Conservation (phyloP, 371 early-diverging fungal genomes). For the Lichtheimia ramosa region DNA sequence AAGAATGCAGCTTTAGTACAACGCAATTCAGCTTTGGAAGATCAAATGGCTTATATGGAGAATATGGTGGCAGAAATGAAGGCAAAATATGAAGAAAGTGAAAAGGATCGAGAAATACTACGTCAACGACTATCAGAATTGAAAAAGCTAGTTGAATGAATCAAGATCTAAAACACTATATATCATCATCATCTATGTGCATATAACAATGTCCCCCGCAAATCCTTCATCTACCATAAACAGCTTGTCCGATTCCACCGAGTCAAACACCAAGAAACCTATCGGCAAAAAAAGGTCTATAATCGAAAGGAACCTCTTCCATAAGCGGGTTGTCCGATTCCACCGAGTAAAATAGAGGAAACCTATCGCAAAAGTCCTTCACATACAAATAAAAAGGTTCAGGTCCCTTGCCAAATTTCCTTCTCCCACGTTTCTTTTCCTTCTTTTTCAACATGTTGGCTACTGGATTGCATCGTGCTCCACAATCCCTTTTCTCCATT, state of each 20-base stretch:
- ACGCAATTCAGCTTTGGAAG: slow-evolving; percentile 75
- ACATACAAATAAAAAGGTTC: slow-evolving; percentile 7
- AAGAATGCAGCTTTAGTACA: slow-evolving; percentile 79
- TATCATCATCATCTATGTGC: no score
- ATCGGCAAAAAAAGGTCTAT: slow-evolving; percentile 15
- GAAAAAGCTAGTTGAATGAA: slow-evolving; percentile 20
- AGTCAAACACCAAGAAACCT: slow-evolving; percentile 40
- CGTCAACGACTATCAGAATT: slow-evolving; percentile 64
- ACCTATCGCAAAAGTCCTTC: slow-evolving; percentile 39
- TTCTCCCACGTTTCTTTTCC: slow-evolving; percentile 6
- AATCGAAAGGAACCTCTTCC: background rate
- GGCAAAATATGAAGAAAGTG: slow-evolving; percentile 73
- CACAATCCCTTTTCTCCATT: slow-evolving; percentile 14
- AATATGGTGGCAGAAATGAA: slow-evolving; percentile 72
- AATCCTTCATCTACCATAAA: slow-evolving; percentile 2
- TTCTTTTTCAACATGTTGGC: slow-evolving; percentile 7
- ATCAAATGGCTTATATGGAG: slow-evolving; percentile 72
- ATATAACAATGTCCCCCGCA: no score
- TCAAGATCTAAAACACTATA: background rate
- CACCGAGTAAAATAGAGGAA: slow-evolving; percentile 44
- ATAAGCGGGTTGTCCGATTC: slow-evolving; percentile 12
- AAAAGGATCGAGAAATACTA: slow-evolving; percentile 68
- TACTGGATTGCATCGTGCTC: slow-evolving; percentile 13
- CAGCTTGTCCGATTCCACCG: slow-evolving; percentile 29
- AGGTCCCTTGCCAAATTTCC: background rate